These are phyloP conservation scores for Xerocomellus amylosporus DNA, from an alignment of 768 basidiomycete species.

Conservation along the genomic window DNA sequence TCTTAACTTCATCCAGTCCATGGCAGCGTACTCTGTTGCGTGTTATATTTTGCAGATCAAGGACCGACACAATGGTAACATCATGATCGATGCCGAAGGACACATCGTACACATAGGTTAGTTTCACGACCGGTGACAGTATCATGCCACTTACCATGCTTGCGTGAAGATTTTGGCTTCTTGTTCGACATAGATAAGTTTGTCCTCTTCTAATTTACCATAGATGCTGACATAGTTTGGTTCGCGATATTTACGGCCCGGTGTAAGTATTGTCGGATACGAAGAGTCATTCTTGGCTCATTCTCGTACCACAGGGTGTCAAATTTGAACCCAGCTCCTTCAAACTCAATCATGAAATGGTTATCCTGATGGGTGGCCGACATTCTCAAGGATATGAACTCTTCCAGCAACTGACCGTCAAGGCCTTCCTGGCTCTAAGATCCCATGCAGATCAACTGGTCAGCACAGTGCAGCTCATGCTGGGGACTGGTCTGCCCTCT, in stretches of 20 bases:
- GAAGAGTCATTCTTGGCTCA: slow-evolving; percentile 4
- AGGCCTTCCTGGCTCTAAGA: slow-evolving; percentile 96
- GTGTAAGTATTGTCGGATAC: slow-evolving; percentile 41
- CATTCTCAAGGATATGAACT: slow-evolving; percentile 92
- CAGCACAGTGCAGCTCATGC: slow-evolving; percentile 88
- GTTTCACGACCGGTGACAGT: slow-evolving; percentile 22
- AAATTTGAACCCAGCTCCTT: slow-evolving; percentile 99
- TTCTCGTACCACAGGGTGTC: slow-evolving; percentile 63
- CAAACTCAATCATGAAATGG: slow-evolving; percentile 99
- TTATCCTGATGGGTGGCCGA: slow-evolving; percentile 93
- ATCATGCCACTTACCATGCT: slow-evolving; percentile 7
- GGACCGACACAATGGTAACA: slow-evolving; percentile 98
- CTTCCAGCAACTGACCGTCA: slow-evolving; percentile 91
- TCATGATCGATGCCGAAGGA: slow-evolving; percentile 98
- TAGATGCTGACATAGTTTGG: slow-evolving; percentile 28
- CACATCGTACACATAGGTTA: slow-evolving; percentile 94
- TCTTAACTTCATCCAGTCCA: slow-evolving; percentile 95
- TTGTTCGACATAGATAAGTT: slow-evolving; percentile 97
- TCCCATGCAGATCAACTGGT: slow-evolving; percentile 90
- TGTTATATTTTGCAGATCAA: slow-evolving; percentile 99
- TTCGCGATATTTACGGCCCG: slow-evolving; percentile 46
- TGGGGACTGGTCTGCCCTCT: slow-evolving; percentile 90
- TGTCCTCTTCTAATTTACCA: slow-evolving; percentile 3
- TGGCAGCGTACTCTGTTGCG: slow-evolving; percentile 98
- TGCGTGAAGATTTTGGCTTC: slow-evolving; percentile 82